These are phyloP conservation scores for Rhynchosporium agropyri DNA, from an alignment of 2,329 filamentous ascomycete genomes.

Conservation along the genomic window DNA sequence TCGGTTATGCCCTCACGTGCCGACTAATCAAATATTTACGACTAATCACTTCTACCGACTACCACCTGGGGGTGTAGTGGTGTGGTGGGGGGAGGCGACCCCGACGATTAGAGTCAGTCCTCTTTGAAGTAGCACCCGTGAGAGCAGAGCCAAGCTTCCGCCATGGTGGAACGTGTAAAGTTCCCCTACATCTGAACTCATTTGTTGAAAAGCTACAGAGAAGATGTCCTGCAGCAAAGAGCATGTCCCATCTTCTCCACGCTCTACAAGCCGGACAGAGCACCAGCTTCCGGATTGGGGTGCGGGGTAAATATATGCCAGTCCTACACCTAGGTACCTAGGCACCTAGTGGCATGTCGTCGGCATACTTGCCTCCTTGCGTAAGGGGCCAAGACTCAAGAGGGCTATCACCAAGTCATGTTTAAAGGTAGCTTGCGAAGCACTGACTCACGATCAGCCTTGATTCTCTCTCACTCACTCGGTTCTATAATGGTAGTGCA, in stretches of 20 bases:
- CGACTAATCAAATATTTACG: too few species aligned
- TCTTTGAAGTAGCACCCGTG: too few species aligned
- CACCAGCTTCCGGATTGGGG: too few species aligned
- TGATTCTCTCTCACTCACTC: background rate
- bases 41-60: too few species aligned
- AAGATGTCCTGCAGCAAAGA: background rate
- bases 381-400: background rate
- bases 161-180: too few species aligned
- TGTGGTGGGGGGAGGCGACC: too few species aligned
- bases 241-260: background rate
- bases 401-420: background rate
- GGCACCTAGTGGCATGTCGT: background rate
- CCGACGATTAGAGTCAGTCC: too few species aligned
- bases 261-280: background rate
- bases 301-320: background rate
- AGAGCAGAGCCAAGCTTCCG: too few species aligned
- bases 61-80: too few species aligned
- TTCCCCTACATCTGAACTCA: too few species aligned
- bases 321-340: background rate
- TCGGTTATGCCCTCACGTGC: too few species aligned
- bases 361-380: constrained; percentile 7
- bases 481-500: background rate
- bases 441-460: background rate
- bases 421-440: background rate
- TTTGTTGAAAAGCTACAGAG: background rate